Evolutionary conservation across 1,284 basidiomycete genomes (phyloP).

Genomic region (Heimioporus retisporus): DNA sequence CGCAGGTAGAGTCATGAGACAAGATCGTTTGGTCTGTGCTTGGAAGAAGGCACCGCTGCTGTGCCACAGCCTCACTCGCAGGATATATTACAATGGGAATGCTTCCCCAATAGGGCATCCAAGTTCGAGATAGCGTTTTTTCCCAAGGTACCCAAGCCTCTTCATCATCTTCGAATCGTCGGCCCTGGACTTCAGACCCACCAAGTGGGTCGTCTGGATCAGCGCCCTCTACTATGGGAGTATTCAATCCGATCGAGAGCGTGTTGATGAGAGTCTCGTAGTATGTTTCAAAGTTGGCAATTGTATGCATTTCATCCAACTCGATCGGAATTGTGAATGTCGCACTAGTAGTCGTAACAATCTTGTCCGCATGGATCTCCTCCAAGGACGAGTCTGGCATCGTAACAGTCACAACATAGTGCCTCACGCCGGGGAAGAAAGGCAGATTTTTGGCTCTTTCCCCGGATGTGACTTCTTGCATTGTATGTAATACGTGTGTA

Average conservation of each 20-base stretch:
- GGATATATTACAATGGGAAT: slow-evolving; percentile 11
- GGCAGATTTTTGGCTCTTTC: background rate
- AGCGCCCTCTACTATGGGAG: background rate
- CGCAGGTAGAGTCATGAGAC: background rate
- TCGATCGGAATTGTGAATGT: slow-evolving; percentile 8
- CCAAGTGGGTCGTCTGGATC: slow-evolving; percentile 13
- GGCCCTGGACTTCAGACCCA: background rate
- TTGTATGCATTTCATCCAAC: slow-evolving; percentile 1
- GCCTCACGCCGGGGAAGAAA: no score
- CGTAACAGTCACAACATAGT: background rate
- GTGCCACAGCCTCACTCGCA: background rate
- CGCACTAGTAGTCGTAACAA: slow-evolving; percentile 18
- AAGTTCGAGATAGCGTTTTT: background rate
- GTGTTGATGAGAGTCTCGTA: slow-evolving; percentile 18
- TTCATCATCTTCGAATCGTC: slow-evolving; percentile 25
- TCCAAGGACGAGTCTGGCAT: slow-evolving; percentile 18
- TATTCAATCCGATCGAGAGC: slow-evolving; percentile 6
- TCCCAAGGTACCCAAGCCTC: slow-evolving; percentile 30
- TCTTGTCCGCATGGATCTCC: slow-evolving; percentile 10
- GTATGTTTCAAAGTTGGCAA: slow-evolving; percentile 18
- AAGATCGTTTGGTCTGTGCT: slow-evolving; percentile 15
- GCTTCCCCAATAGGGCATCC: slow-evolving; percentile 8
- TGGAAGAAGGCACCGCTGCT: background rate
- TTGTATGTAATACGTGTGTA: background rate
- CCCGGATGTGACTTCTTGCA: background rate